Conservation (phyloP, 345 rosid genomes). For the Acer saccharum region DNA sequence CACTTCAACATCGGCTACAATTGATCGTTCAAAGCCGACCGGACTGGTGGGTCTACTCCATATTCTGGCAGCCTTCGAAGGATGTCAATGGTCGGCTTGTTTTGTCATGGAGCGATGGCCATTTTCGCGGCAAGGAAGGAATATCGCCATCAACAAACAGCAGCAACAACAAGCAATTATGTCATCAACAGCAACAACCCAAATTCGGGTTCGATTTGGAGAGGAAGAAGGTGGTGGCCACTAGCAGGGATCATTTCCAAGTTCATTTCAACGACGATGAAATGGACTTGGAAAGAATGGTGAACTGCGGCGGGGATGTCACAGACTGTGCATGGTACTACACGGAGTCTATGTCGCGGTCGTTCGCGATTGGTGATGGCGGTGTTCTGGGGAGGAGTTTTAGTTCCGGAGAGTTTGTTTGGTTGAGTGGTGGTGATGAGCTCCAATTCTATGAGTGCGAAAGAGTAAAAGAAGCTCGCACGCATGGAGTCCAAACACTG, state of each 20-base stretch:
- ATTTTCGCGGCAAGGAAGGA: slow-evolving; percentile 35
- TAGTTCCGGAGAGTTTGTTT: slow-evolving; percentile 34
- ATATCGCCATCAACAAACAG: not conserved
- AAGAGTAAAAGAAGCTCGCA: slow-evolving; percentile 48
- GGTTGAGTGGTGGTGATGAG: slow-evolving; percentile 42
- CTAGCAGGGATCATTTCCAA: slow-evolving; percentile 18
- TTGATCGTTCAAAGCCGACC: slow-evolving; percentile 44
- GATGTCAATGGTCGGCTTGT: slow-evolving; percentile 34
- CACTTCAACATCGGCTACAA: slow-evolving; percentile 55
- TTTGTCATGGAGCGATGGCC: slow-evolving; percentile 51
- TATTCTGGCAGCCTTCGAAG: slow-evolving; percentile 55
- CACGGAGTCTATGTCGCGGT: slow-evolving; percentile 35
- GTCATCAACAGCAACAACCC: slow-evolving; percentile 3
- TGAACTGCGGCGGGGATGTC: slow-evolving; percentile 24
- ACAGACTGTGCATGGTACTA: slow-evolving; percentile 48
- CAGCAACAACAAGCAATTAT: not conserved
- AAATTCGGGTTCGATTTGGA: slow-evolving; percentile 23
- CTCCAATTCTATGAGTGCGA: slow-evolving; percentile 42
- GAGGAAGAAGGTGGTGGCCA: slow-evolving; percentile 15
- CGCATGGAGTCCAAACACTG: slow-evolving; percentile 48
- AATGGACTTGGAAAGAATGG: slow-evolving; percentile 32
- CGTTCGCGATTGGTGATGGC: slow-evolving; percentile 37
- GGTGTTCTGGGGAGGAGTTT: slow-evolving; percentile 43
- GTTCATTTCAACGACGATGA: slow-evolving; percentile 25
- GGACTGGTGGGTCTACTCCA: slow-evolving; percentile 62